Conservation (phyloP, 768 basidiomycete genomes). For the Hericium rajendrae region DNA sequence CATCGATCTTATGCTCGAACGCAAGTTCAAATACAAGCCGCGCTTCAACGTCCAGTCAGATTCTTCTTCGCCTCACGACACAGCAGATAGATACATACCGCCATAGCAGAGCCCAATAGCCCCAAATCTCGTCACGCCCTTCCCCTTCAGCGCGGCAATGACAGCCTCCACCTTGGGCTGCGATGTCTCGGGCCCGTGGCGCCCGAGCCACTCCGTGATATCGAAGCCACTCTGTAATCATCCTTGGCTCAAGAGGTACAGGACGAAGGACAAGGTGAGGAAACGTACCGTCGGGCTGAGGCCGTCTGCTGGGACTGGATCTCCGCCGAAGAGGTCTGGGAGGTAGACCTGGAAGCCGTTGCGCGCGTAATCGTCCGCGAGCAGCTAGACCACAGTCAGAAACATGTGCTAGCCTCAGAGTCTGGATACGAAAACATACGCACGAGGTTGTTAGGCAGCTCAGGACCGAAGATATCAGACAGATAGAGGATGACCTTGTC, state of each 20-base stretch:
- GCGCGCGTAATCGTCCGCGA: constrained; percentile 34
- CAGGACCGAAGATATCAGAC: constrained; percentile 29
- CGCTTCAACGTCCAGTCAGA: not conserved
- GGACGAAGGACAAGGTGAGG: not conserved
- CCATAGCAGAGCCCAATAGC: constrained; percentile 23
- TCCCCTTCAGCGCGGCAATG: constrained; percentile 19
- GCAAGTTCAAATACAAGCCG: constrained; percentile 26
- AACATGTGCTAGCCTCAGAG: too few relatives aligned
- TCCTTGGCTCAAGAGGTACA: not conserved
- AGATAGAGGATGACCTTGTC: constrained; percentile 34
- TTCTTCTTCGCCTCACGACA: not conserved
- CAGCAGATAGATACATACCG: constrained; percentile 1
- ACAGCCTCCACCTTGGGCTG: constrained; percentile 17
- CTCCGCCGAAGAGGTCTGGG: constrained; percentile 16
- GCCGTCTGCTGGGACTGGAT: constrained; percentile 16
- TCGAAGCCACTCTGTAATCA: not conserved
- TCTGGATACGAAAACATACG: not conserved
- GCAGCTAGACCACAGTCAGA: constrained; percentile 20
- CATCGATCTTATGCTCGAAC: constrained; percentile 29
- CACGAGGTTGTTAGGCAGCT: constrained; percentile 25
- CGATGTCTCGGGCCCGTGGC: constrained; percentile 12
- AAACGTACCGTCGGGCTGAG: constrained; percentile 11
- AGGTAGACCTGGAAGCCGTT: constrained; percentile 24
- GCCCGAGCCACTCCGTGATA: constrained; percentile 7
- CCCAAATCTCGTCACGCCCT: constrained; percentile 23